Evolutionary conservation across 176 grass and related monocot genomes (phyloP), one percentile per base, ranked within the genome.

Genomic region (Poa annua): DNA sequence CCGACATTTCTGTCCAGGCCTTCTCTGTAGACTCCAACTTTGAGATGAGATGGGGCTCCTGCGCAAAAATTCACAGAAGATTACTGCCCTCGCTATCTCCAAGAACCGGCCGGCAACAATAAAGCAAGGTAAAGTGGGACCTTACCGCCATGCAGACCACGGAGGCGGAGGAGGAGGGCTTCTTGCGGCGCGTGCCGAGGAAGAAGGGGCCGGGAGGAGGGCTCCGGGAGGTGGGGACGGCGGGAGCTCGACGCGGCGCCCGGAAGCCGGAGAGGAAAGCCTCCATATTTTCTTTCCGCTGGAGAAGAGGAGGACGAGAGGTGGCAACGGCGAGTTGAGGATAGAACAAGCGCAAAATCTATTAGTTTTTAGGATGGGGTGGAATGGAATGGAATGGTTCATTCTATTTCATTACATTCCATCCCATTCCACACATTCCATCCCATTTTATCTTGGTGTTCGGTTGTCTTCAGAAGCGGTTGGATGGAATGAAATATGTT

Each of bases 1-100:
- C 95, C 88, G 90, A 95, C 80, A 93, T 87, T 80, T 98, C 95
- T 88, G 90, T 95, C 95, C 90, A 93, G 49, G 86, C 93, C 78
- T 83, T 94, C 81, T 95, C 95, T 32, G 95, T 89, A 80, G 92
- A 93, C 80, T 95, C 92, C 85, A 98, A 35, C 85, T 95, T 98
- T 26, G 90, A 76, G 76, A 98, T 86, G 36, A 98, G 81, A 86
- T 91, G 94, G 17, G 95, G 95, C 80, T 98, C 92, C 95, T 98
- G 62, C 72, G 80, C 3, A 16, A 54, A 57, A 77, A 84, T 55
- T 0, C 25, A 19, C 21, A 25, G n/a, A 8, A 77, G 35, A 44
- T 79, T 33, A 56, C 73, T 38, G 1, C 11, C 5, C 20, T 32
- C 5, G 44, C 20, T 20, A 74, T 63, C 19, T 69, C 54, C 6